phyloP scores from a whole-genome alignment of 2,329 filamentous ascomycete genomes.

The Lachnellula hyalina region DNA sequence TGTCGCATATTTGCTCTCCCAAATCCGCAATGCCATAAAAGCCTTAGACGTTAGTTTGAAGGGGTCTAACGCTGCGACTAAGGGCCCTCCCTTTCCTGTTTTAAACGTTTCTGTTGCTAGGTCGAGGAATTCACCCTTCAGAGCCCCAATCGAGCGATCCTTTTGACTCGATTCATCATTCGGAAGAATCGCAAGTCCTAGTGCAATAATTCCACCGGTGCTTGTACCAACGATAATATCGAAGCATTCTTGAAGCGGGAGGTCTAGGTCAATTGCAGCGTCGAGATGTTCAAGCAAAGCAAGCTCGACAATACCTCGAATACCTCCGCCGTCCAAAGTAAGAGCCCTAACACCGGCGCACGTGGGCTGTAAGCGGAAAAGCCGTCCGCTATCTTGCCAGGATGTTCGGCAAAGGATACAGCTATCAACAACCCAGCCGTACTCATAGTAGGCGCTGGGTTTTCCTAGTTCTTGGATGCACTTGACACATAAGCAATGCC shows the following conservation, averaged over 20 bases:
- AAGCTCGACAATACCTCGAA: conserved; percentile 3
- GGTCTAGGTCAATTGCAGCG: background rate
- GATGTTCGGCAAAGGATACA: background rate
- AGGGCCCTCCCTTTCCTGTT: background rate
- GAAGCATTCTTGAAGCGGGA: conserved; percentile 2
- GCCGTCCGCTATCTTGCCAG: background rate
- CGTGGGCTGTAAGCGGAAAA: background rate
- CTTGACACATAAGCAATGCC: background rate
- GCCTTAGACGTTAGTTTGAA: conserved; percentile 5
- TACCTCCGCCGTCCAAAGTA: conserved; percentile 4
- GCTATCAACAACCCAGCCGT: background rate
- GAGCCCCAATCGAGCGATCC: background rate
- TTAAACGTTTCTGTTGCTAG: conserved; percentile 3
- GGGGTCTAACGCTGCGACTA: conserved; percentile 1
- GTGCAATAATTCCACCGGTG: background rate
- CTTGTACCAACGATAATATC: conserved; percentile 8
- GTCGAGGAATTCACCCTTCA: conserved; percentile 2
- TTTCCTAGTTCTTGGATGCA: background rate
- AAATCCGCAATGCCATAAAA: conserved; percentile 7
- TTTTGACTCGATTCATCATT: background rate
- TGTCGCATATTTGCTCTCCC: conserved; percentile 6
- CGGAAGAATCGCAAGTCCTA: background rate
- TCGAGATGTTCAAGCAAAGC: background rate
- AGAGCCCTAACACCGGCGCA: conserved; percentile 1
- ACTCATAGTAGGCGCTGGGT: background rate